phyloP scores from a whole-genome alignment of 306 rosid genomes.

The Cicer yamashitae region DNA sequence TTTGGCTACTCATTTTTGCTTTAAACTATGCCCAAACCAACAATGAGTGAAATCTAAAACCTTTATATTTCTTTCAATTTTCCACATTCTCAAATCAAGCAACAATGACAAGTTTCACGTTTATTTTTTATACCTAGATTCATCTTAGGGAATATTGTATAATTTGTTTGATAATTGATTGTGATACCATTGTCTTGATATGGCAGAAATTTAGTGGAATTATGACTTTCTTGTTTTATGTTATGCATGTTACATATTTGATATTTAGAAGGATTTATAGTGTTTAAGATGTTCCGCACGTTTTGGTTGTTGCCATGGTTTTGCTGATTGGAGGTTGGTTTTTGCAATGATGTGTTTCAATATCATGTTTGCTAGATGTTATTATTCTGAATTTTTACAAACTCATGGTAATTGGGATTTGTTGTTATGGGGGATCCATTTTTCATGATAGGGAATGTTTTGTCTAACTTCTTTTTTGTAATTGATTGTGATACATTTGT shows the following conservation, averaged over 20 bases:
- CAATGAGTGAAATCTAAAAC: neutral
- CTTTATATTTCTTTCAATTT: neutral
- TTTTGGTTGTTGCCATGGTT: neutral
- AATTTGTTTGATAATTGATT: neutral
- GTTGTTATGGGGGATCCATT: no score
- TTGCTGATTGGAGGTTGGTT: neutral
- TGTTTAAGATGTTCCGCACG: neutral
- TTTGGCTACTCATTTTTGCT: neutral
- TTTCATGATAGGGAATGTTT: neutral
- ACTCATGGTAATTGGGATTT: neutral
- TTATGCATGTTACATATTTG: neutral
- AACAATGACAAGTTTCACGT: neutral
- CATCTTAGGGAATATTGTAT: neutral
- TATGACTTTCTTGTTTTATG: neutral
- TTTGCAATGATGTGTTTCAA: neutral
- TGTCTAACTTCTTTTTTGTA: neutral
- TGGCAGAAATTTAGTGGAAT: neutral
- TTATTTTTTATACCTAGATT: neutral
- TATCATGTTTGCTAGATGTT: slow-evolving; percentile 5
- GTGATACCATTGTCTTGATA: neutral
- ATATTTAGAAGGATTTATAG: neutral
- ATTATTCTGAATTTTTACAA: neutral
- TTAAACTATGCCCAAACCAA: neutral
- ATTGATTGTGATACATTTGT: neutral
- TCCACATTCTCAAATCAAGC: neutral